These are phyloP conservation scores for Gyromitra esculenta DNA, from an alignment of 2,329 filamentous ascomycete species.

Conservation along the genomic window DNA sequence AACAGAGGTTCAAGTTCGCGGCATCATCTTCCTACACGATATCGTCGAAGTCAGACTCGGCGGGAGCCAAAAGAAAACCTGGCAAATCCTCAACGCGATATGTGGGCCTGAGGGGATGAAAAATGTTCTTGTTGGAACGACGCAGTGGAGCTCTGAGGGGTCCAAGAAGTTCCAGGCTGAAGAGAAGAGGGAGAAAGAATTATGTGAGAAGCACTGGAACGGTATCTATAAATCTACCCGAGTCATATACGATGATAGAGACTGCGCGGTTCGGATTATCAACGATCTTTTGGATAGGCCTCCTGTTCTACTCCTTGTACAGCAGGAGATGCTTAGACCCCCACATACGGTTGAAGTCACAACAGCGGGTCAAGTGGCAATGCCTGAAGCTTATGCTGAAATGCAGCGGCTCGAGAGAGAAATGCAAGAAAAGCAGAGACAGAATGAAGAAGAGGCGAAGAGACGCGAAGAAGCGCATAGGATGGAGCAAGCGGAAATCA, in stretches of 20 bases:
- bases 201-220: conserved; percentile 25
- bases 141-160: conserved; percentile 31
- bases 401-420: conserved; percentile 28
- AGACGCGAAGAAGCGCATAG: conserved; percentile 19
- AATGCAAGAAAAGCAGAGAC: conserved; percentile 18
- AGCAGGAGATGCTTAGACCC: conserved; percentile 37
- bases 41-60: conserved; percentile 31
- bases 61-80: conserved; percentile 37
- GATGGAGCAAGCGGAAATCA: conserved; percentile 14
- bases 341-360: conserved; percentile 34
- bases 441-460: conserved; percentile 1
- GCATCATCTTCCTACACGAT: conserved; percentile 44
- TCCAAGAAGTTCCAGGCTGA: conserved; percentile 13
- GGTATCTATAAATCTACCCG: conserved; percentile 23
- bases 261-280: conserved; percentile 28
- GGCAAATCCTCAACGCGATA: conserved; percentile 42
- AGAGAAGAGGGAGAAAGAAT: conserved; percentile 22
- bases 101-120: conserved; percentile 37
- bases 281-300: conserved; percentile 20
- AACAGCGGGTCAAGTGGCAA: conserved; percentile 32
- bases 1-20: conserved; percentile 19
- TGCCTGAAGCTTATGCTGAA: conserved; percentile 34
- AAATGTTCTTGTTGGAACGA: conserved; percentile 45
- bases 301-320: conserved; percentile 18
- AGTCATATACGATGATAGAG: conserved; percentile 17